Base-by-base conservation (phyloP, 2,329 filamentous ascomycete species). In the Corinectria fuckeliana region DNA sequence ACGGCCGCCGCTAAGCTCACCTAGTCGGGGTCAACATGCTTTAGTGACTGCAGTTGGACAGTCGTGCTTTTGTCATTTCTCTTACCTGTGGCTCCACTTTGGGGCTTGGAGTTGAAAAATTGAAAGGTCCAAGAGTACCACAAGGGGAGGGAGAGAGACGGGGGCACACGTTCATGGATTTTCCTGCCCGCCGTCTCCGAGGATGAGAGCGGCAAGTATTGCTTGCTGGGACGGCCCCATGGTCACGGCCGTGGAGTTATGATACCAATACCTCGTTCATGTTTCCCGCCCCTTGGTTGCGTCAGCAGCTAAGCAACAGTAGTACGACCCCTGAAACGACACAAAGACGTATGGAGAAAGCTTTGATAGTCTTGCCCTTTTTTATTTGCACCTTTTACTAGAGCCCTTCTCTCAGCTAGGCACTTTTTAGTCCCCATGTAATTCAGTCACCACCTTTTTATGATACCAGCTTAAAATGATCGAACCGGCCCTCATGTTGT, bases 1-100 rank as follows among this genome's bases (percentile, higher is more conserved):
- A 95, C 77, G 93, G 93, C 72, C 92, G 93, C 79, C 93, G 93
- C 80, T 97, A 93, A 81, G 38, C 49, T 39, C 38, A n/a, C 32
- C 30, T 41, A 11, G 55, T 25, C 47, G 32, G 34, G 53, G 49
- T 60, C 60, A 62, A 56, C 58, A 49, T 58, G 59, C 66, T 59
- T 67, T 62, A 66, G 61, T 67, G 68, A 61, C 68, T 69, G 64
- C 58, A 63, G 62, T 68, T 72, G 68, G 68, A 68, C 67, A 70
- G 65, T 66, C 63, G 56, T 65, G 66, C 47, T 64, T 68, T 63
- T 65, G 61, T 64, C 52, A 58, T 62, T 70, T 69, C 64, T 68
- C 60, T 64, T 65, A 69, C 65, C 65, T 64, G 60, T 63, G 58
- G 65, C 66, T 71, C 68, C 68, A 53, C 61, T 69, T 74, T 67